phyloP scores from a whole-genome alignment of 1,284 basidiomycete genomes.

The Sporisorium graminicola region DNA sequence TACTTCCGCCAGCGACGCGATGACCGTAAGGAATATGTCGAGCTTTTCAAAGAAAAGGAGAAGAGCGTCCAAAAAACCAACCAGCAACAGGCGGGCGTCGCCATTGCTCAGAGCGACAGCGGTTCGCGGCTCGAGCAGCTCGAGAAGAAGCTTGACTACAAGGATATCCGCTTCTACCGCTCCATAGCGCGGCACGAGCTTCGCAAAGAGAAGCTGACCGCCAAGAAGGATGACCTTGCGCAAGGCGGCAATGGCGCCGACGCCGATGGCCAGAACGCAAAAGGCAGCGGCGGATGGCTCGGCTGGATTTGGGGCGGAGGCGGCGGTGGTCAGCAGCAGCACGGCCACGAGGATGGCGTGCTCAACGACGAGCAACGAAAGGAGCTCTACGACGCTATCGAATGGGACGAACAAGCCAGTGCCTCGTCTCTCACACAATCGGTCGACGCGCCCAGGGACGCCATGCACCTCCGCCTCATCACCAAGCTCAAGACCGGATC shows the following conservation, averaged over 20 bases:
- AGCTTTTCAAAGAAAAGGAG: constrained; percentile 84
- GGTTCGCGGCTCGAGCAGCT: constrained; percentile 75
- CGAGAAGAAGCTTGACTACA: constrained; percentile 88
- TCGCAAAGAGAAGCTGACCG: constrained; percentile 78
- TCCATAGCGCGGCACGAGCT: constrained; percentile 92
- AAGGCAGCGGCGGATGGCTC: constrained; percentile 63
- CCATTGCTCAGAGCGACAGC: constrained; percentile 53
- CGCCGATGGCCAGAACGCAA: constrained; percentile 69
- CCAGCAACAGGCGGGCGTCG: constrained; percentile 57
- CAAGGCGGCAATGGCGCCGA: constrained; percentile 71
- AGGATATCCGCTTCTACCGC: constrained; percentile 97
- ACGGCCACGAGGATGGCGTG: constrained; percentile 71
- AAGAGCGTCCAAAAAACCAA: constrained; percentile 53
- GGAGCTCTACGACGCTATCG: constrained; percentile 91
- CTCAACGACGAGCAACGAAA: constrained; percentile 93
- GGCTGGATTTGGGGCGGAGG: constrained; percentile 66
- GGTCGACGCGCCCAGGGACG: constrained; percentile 78
- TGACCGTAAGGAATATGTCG: constrained; percentile 84
- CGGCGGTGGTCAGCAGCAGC: constrained; percentile 38
- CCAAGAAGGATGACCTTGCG: constrained; percentile 68
- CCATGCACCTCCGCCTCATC: constrained; percentile 82
- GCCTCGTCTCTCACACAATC: constrained; percentile 49
- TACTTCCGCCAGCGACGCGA: constrained; percentile 91
- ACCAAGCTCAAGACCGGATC: constrained; percentile 72
- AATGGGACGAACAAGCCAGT: constrained; percentile 78